Evolutionary conservation across 2,329 filamentous ascomycete species (phyloP).

Genomic region (Aspergillus neoniger): DNA sequence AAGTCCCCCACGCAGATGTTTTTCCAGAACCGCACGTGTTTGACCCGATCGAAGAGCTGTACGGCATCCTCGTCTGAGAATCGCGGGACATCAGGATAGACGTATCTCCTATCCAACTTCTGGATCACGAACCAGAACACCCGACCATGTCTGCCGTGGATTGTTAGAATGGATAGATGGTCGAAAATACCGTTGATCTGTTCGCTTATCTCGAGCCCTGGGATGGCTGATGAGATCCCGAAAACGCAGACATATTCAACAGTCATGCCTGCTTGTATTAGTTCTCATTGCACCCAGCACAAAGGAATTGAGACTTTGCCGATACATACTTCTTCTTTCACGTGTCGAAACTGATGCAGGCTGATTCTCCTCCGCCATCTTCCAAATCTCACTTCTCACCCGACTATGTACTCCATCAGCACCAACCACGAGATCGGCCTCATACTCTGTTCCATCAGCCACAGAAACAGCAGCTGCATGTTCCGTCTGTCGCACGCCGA

Average conservation of each 20-base stretch:
- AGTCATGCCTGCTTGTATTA: constrained; percentile 16
- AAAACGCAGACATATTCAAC: constrained; percentile 35
- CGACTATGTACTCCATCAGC: constrained; percentile 48
- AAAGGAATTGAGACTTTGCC: not conserved
- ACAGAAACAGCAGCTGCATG: constrained; percentile 34
- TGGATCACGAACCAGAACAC: constrained; percentile 32
- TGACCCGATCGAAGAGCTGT: constrained; percentile 10
- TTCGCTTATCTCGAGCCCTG: constrained; percentile 19
- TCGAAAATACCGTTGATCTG: constrained; percentile 22
- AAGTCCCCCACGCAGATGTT: constrained; percentile 25
- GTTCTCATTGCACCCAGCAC: not conserved
- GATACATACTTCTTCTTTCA: constrained; percentile 13
- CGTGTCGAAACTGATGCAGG: not conserved
- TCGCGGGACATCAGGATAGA: constrained; percentile 24
- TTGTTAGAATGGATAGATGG: constrained; percentile 19
- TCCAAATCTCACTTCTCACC: constrained; percentile 39
- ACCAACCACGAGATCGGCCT: constrained; percentile 43
- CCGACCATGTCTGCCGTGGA: constrained; percentile 25
- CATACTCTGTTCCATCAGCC: constrained; percentile 36
- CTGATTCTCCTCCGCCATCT: constrained; percentile 13
- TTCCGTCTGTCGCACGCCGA: constrained; percentile 25
- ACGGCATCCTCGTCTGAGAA: constrained; percentile 26
- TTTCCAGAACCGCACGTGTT: constrained; percentile 17
- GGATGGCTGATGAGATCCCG: constrained; percentile 28
- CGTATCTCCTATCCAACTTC: constrained; percentile 26